A percentile compares a stretch with the other conserved stretches of the same genome.
Conservation (phyloP, 2,329 filamentous ascomycete species). For the Colletotrichum agaves region DNA sequence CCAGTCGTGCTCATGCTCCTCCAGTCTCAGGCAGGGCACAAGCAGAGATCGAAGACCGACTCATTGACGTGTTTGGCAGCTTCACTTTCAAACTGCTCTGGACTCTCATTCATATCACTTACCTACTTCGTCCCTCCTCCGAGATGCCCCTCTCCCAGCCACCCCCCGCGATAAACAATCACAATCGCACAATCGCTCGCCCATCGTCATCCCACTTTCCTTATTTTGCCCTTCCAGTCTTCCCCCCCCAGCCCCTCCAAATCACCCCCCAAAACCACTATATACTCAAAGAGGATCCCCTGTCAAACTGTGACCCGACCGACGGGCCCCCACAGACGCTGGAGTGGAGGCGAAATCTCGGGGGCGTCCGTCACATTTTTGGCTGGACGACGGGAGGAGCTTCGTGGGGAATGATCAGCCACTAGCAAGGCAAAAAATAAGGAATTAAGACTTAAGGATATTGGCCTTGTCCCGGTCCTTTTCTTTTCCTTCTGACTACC, state of each 20-base stretch:
- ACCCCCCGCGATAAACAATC: conserved; percentile 20
- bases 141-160: conserved; percentile 24
- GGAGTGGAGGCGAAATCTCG: conserved; percentile 12
- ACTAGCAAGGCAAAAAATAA: conserved; percentile 23
- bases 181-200: conserved; percentile 11
- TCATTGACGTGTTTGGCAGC: conserved; percentile 8
- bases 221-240: neutral
- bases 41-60: neutral
- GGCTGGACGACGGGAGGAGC: conserved; percentile 36
- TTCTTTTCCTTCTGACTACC: neutral
- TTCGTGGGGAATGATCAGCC: conserved; percentile 30
- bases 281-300: conserved; percentile 9
- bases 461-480: neutral
- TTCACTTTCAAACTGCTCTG: conserved; percentile 2
- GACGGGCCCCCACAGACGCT: conserved; percentile 18
- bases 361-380: conserved; percentile 26
- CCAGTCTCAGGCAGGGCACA: neutral
- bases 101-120: neutral
- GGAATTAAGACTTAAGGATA: conserved; percentile 6
- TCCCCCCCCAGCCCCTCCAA: conserved; percentile 2
- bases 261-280: conserved; percentile 9
- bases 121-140: neutral
- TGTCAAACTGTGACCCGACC: neutral
- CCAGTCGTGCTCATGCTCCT: no score
- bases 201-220: neutral